Evolutionary conservation across 2,329 filamentous ascomycete genomes (phyloP), one percentile per base, ranked within the genome.

Genomic region (Drechslerella stenobrocha): DNA sequence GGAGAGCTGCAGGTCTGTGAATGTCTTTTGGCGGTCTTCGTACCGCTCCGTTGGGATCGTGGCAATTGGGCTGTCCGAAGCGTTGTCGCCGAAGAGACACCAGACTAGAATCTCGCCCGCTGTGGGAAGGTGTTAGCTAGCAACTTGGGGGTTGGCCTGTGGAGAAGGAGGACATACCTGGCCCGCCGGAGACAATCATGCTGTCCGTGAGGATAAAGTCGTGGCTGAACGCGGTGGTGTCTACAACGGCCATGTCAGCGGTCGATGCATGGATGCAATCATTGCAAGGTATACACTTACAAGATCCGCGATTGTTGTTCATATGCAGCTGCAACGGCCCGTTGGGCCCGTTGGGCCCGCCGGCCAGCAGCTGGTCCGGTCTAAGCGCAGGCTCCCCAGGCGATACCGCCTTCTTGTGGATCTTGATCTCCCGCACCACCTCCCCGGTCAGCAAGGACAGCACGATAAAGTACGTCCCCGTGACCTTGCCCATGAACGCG

Each of bases 161-260:
- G 24, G 26, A 46, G 24, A 5, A 30, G 5, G 28, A 5, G 3
- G 5, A 9, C 37, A 64, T 71, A 40, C 73, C 73, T 45, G 72
- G 70, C 34, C 72, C 72, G 15, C 73, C 73, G 22, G 72, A 74
- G 18, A 74, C 70, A 34, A 73, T 71, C 26, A 70, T 52, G 8
- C 70, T 74, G 34, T 74, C 73, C 5, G 73, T 74, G 18, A 74
- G 52, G 20, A 74, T 69, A 46, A 74, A 74, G 45, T 73, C 71
- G 37, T 73, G 72, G 18, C 72, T 70, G 48, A 74, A 72, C 1
- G 72, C 72, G 3, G 73, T 73, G 3, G 73, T 74, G 34, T 73
- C 72, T 40, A 64, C 45, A 4, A 67, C 32, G 6, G 6, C 20
- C 9, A 13, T 8, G 26, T 32, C 20, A 45, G 28, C 18, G 32